Evolutionary conservation across 2,329 filamentous ascomycete species (phyloP).

Genomic region (Arachnomyces sp.): DNA sequence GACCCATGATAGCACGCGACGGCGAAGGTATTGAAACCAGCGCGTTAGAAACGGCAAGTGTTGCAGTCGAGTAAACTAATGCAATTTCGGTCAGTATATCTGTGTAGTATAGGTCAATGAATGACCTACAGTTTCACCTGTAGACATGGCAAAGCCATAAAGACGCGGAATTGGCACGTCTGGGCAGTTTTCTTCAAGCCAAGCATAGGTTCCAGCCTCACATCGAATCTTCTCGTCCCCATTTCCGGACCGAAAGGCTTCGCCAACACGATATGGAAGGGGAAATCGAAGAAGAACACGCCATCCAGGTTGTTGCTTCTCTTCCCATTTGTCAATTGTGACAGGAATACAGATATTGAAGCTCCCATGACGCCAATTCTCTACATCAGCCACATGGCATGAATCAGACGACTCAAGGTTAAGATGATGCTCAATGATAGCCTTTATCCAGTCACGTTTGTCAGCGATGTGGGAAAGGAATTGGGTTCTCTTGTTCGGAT

Average conservation of each 20-base stretch:
- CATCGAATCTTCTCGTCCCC: constrained; percentile 5
- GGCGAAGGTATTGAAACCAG: constrained; percentile 6
- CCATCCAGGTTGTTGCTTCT: background rate
- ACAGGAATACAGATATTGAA: constrained; percentile 30
- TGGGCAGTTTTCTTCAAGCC: constrained; percentile 10
- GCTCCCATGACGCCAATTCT: constrained; percentile 21
- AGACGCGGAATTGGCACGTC: constrained; percentile 11
- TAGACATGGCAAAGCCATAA: constrained; percentile 11
- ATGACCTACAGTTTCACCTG: constrained; percentile 10
- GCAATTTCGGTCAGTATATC: background rate
- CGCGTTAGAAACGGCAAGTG: constrained; percentile 5
- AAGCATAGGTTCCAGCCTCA: constrained; percentile 9
- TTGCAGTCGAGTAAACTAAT: background rate
- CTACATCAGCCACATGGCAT: constrained; percentile 6
- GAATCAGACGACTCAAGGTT: constrained; percentile 4
- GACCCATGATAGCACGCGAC: constrained; percentile 4
- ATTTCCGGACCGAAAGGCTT: constrained; percentile 3
- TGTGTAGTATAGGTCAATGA: background rate
- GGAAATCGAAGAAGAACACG: constrained; percentile 2
- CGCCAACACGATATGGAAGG: constrained; percentile 4
- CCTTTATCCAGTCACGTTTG: constrained; percentile 4
- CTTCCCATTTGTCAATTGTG: background rate
- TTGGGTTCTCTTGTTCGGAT: too few species aligned
- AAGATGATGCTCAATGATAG: constrained; percentile 10
- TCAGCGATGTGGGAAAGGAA: constrained; percentile 5